Conservation (phyloP, 148 eudicot species). For the Chenopodium formosanum region DNA sequence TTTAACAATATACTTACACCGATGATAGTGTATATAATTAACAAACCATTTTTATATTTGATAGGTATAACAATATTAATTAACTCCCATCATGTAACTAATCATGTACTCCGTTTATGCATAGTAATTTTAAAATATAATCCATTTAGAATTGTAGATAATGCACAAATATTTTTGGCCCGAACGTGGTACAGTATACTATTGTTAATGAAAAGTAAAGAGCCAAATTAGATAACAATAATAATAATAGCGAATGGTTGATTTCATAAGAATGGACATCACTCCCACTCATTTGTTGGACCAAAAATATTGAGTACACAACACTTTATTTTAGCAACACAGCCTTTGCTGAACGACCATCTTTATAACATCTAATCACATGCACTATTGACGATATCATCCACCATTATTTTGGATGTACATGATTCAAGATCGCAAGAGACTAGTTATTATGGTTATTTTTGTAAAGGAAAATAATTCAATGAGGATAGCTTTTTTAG, state of each 20-base stretch:
- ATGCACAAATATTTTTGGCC: no score
- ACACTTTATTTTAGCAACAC: neutral
- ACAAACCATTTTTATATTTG: no score
- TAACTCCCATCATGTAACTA: no score
- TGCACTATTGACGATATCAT: neutral
- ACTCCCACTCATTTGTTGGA: conserved; percentile 6
- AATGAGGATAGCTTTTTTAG: neutral
- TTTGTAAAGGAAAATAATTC: neutral
- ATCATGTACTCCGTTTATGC: no score
- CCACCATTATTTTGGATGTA: conserved; percentile 6
- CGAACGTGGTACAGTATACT: no score
- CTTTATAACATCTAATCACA: conserved; percentile 10
- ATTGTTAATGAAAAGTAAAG: no score
- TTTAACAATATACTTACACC: no score
- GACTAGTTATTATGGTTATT: neutral
- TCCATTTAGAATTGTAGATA: no score
- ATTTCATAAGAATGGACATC: neutral
- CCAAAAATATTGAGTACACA: conserved; percentile 1
- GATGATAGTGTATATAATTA: no score
- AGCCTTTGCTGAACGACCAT: conserved; percentile 4
- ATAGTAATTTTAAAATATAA: no score
- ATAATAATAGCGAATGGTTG: neutral
- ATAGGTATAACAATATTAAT: no score
- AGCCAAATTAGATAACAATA: no score
- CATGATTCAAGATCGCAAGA: neutral